Percentiles rank a stretch among this genome's conserved stretches.
Evolutionary conservation across 305 asterid species (phyloP).

Genomic region (Andrographis paniculata): DNA sequence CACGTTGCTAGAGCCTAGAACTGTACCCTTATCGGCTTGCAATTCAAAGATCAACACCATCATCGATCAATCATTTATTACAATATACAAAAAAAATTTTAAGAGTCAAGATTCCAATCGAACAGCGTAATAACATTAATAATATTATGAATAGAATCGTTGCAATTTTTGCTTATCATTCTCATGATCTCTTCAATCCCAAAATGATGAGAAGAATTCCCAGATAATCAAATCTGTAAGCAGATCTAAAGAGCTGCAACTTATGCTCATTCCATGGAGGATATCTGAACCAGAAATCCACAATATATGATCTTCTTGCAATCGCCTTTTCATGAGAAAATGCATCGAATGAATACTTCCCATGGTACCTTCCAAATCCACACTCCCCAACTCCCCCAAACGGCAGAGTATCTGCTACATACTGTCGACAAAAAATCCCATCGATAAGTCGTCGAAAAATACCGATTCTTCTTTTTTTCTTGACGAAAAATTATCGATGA

Average conservation of each 20-base stretch:
- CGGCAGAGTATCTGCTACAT: constrained; percentile 57
- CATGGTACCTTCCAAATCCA: constrained; percentile 87
- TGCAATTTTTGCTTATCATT: no score
- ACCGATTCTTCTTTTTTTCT: no score
- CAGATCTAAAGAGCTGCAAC: constrained; percentile 61
- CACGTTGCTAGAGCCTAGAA: no score
- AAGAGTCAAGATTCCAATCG: no score
- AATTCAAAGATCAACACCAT: no score
- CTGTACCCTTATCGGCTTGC: no score
- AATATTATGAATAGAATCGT: no score
- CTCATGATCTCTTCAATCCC: no score
- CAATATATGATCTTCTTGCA: constrained; percentile 40
- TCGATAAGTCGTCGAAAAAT: not conserved
- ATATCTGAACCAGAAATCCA: constrained; percentile 69
- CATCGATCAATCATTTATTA: no score
- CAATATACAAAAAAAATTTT: no score
- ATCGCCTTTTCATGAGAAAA: constrained; percentile 91
- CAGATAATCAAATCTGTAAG: constrained; percentile 42
- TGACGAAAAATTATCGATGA: not conserved
- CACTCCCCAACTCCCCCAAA: constrained; percentile 93
- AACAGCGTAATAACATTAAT: no score
- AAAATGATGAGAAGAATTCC: constrained; percentile 47
- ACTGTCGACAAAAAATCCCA: constrained; percentile 30
- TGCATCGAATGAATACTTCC: constrained; percentile 80
- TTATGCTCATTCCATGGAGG: constrained; percentile 90